A percentile compares a stretch with the other conserved stretches of the same genome.
Evolutionary conservation across 768 basidiomycete genomes (phyloP).

Genomic region (Boletus pseudopeckii): DNA sequence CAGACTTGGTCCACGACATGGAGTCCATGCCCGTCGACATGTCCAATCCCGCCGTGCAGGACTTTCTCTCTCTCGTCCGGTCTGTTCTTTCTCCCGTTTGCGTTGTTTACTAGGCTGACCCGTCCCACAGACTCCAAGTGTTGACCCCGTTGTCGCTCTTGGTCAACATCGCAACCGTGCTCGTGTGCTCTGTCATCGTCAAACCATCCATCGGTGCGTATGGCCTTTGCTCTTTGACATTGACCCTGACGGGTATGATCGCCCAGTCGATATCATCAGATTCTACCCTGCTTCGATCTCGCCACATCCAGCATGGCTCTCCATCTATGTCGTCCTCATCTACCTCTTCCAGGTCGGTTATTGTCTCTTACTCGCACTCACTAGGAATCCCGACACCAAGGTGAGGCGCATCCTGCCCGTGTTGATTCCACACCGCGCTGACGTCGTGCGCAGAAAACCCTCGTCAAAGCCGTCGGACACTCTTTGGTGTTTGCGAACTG

Average conservation of each 20-base stretch:
- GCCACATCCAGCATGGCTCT: slow-evolving; percentile 56
- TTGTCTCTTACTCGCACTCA: slow-evolving; percentile 71
- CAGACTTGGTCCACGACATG: slow-evolving; percentile 33
- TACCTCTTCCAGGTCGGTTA: slow-evolving; percentile 76
- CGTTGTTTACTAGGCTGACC: background rate
- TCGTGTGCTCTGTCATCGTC: slow-evolving; percentile 66
- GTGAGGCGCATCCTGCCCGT: slow-evolving; percentile 27
- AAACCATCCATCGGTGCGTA: slow-evolving; percentile 57
- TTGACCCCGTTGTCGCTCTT: slow-evolving; percentile 81
- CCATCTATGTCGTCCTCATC: slow-evolving; percentile 56
- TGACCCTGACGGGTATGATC: background rate
- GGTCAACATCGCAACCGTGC: slow-evolving; percentile 68
- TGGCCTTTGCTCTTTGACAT: background rate
- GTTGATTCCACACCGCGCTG: background rate
- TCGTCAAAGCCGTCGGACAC: slow-evolving; percentile 78
- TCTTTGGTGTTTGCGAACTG: slow-evolving; percentile 77
- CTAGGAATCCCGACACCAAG: slow-evolving; percentile 77
- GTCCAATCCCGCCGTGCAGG: slow-evolving; percentile 56
- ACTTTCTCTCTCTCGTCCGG: slow-evolving; percentile 66
- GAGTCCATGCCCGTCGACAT: slow-evolving; percentile 56
- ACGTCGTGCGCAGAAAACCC: slow-evolving; percentile 43
- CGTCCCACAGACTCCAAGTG: slow-evolving; percentile 62
- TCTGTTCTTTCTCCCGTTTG: slow-evolving; percentile 17
- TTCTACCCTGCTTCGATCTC: slow-evolving; percentile 69
- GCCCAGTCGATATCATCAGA: slow-evolving; percentile 46